Percentiles rank a stretch among this genome's conserved stretches.
These are phyloP conservation scores for Leucocoprinus leucothites DNA, from an alignment of 768 basidiomycete species.

Conservation along the genomic window DNA sequence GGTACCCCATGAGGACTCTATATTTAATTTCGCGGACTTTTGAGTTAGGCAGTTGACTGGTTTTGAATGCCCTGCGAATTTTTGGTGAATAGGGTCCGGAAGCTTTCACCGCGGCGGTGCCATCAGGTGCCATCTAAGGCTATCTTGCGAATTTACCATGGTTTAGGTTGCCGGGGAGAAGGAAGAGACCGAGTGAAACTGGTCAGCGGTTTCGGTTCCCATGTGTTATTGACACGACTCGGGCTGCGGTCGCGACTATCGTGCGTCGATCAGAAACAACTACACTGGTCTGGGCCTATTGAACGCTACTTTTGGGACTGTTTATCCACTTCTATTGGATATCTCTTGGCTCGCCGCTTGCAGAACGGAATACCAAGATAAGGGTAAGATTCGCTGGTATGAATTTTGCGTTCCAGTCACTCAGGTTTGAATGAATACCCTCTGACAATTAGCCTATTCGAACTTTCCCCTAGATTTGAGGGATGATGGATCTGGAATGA, in stretches of 20 bases:
- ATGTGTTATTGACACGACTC: not conserved
- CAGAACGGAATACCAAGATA: no score
- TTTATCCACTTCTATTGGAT: not conserved
- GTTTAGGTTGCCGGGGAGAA: not conserved
- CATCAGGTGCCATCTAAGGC: no score
- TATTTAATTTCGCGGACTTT: not conserved
- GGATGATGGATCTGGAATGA: no score
- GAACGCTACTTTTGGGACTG: not conserved
- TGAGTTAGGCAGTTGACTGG: not conserved
- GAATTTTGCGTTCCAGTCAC: no score
- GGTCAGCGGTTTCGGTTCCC: not conserved
- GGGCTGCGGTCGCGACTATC: not conserved
- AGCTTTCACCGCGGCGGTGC: no score
- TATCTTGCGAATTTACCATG: not conserved
- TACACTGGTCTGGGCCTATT: not conserved
- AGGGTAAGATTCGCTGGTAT: no score
- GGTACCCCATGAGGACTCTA: no score
- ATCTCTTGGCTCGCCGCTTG: not conserved
- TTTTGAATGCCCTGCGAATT: not conserved
- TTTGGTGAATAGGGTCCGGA: not conserved
- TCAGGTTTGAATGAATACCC: no score
- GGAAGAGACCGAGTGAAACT: not conserved
- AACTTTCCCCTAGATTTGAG: no score
- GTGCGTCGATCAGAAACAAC: constrained; percentile 3
- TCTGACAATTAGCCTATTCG: no score